Conservation (phyloP, 169 alveolate genomes). For the Theileria annulata region DNA sequence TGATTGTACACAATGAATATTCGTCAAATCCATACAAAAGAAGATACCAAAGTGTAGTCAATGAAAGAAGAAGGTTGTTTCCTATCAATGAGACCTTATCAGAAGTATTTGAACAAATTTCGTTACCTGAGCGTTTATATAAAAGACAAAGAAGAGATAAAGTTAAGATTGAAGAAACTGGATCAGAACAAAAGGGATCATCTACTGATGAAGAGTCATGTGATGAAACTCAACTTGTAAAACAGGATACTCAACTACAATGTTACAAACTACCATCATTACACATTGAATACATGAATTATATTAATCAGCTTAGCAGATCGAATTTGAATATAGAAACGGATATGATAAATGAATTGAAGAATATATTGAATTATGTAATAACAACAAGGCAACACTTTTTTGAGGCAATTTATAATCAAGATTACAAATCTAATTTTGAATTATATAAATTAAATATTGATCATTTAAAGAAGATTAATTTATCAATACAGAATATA, state of each 20-base stretch:
- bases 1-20: conserved; percentile 40
- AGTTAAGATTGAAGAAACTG: not conserved
- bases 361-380: not conserved
- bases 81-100: not conserved
- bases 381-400: not conserved
- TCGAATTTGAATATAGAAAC: conserved; percentile 1
- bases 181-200: not conserved
- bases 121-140: not conserved
- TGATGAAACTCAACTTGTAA: not conserved
- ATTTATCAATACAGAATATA: not conserved
- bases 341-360: not conserved
- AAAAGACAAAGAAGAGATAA: not conserved
- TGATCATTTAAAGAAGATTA: not conserved
- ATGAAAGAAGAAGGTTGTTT: conserved; percentile 35
- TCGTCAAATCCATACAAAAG: conserved; percentile 54
- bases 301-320: not conserved
- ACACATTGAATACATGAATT: not conserved
- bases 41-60: conserved; percentile 29
- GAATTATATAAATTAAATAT: not conserved
- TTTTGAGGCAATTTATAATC: not conserved
- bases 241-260: not conserved
- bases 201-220: not conserved
- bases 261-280: conserved; percentile 8
- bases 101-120: not conserved
- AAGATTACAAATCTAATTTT: not conserved